phyloP scores from a whole-genome alignment of 345 rosid genomes.

The Moricandia arvensis region DNA sequence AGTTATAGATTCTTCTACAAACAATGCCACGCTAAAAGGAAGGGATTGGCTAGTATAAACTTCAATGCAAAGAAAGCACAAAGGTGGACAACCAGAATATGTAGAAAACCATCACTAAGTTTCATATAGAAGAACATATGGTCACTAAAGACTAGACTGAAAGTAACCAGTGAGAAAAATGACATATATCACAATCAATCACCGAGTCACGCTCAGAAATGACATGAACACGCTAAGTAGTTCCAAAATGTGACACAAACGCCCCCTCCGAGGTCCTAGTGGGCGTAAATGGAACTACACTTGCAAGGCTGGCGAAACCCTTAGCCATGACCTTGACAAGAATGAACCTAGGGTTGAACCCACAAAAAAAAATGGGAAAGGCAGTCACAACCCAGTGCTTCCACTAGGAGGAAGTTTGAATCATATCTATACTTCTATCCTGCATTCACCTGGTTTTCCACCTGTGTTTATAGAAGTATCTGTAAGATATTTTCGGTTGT shows the following conservation, averaged over 20 bases:
- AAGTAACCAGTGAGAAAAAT: not conserved
- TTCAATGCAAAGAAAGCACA: not conserved
- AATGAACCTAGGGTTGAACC: not conserved
- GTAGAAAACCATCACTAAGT: not conserved
- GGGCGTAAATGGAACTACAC: not conserved
- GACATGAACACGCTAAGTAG: not conserved
- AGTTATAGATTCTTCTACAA: not conserved
- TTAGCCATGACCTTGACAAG: not conserved
- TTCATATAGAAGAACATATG: not conserved
- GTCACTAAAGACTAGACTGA: not conserved
- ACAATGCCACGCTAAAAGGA: not conserved
- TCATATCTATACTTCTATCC: not conserved
- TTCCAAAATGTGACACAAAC: not conserved
- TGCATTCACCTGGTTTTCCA: no score
- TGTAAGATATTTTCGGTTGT: no score
- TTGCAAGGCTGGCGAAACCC: not conserved
- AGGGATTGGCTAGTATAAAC: not conserved
- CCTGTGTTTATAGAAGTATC: no score
- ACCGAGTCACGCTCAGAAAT: not conserved
- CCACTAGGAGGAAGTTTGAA: not conserved
- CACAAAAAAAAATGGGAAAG: not conserved
- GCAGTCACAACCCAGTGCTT: not conserved
- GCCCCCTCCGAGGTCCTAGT: not conserved
- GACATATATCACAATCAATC: not conserved
- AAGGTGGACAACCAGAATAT: not conserved